Evolutionary conservation across 75 land plant species (phyloP).

Genomic region (Cryptomeria japonica): DNA sequence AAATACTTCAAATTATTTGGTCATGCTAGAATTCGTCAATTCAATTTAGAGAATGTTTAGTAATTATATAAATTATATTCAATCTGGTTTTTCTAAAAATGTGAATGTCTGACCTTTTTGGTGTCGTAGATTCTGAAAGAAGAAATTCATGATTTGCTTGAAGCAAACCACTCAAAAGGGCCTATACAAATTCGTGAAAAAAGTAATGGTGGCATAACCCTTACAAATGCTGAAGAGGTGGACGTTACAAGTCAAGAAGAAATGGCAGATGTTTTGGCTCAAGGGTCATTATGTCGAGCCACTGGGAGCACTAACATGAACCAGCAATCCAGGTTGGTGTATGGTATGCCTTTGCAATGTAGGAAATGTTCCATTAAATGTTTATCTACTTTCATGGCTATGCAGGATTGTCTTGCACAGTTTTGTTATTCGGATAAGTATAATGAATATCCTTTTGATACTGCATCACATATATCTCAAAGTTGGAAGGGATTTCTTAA

Average conservation of each 20-base stretch:
- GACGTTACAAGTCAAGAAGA: slow-evolving; percentile 84
- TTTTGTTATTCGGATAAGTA: neutral
- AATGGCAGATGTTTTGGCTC: slow-evolving; percentile 81
- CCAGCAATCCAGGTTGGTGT: slow-evolving; percentile 82
- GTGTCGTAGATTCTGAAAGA: slow-evolving; percentile 87
- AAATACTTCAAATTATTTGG: neutral
- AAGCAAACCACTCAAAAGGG: slow-evolving; percentile 53
- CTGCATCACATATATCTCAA: neutral
- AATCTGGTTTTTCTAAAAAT: neutral
- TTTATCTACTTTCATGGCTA: no score
- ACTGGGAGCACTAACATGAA: slow-evolving; percentile 99
- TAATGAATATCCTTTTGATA: neutral
- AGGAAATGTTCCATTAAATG: neutral
- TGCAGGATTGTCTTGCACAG: neutral
- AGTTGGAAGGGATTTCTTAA: neutral
- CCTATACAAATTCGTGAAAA: slow-evolving; percentile 96
- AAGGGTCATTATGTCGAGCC: slow-evolving; percentile 91
- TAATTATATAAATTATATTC: neutral
- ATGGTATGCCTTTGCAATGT: neutral
- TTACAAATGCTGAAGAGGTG: slow-evolving; percentile 89
- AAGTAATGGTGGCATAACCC: slow-evolving; percentile 87
- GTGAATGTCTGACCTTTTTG: neutral
- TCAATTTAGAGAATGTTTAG: neutral
- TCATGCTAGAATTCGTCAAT: neutral
- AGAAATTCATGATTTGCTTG: slow-evolving; percentile 96